Evolutionary conservation across 2,329 filamentous ascomycete genomes (phyloP).

Genomic region (Fusarium sp.): DNA sequence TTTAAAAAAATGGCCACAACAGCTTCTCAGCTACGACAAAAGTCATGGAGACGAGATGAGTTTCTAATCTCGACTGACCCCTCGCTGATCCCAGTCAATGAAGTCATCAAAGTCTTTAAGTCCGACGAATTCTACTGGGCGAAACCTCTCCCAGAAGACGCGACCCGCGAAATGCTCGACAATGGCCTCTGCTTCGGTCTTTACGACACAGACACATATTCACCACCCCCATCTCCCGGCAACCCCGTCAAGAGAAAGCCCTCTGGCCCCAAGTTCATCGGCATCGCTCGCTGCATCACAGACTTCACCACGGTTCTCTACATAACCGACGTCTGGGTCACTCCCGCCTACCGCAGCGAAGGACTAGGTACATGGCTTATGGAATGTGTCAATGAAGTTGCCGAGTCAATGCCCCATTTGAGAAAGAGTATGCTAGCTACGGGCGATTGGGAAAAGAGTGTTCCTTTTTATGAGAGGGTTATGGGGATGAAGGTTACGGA

Average conservation of each 20-base stretch:
- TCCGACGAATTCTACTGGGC: slow-evolving; percentile 66
- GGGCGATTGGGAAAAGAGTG: slow-evolving; percentile 43
- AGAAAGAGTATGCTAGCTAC: slow-evolving; percentile 63
- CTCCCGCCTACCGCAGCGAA: slow-evolving; percentile 60
- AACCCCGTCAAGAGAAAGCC: accelerated
- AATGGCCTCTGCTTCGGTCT: slow-evolving; percentile 66
- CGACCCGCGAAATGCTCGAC: slow-evolving; percentile 57
- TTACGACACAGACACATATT: slow-evolving; percentile 47
- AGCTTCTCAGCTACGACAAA: neutral
- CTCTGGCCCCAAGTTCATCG: slow-evolving; percentile 30
- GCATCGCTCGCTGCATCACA: slow-evolving; percentile 64
- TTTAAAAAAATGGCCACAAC: neutral
- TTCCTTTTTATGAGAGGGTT: slow-evolving; percentile 47
- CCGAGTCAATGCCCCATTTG: slow-evolving; percentile 62
- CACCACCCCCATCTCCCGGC: accelerated
- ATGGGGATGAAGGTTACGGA: slow-evolving; percentile 46
- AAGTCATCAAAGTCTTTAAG: slow-evolving; percentile 59
- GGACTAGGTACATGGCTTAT: slow-evolving; percentile 71
- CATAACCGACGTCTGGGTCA: slow-evolving; percentile 69
- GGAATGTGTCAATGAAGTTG: slow-evolving; percentile 62
- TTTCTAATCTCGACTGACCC: slow-evolving; percentile 66
- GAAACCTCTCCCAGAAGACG: slow-evolving; percentile 53
- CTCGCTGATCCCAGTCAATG: slow-evolving; percentile 57
- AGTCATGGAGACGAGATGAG: slow-evolving; percentile 52
- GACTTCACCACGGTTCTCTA: slow-evolving; percentile 72